Evolutionary conservation across 768 basidiomycete species (phyloP).

Genomic region (Fibroporia radiculosa): DNA sequence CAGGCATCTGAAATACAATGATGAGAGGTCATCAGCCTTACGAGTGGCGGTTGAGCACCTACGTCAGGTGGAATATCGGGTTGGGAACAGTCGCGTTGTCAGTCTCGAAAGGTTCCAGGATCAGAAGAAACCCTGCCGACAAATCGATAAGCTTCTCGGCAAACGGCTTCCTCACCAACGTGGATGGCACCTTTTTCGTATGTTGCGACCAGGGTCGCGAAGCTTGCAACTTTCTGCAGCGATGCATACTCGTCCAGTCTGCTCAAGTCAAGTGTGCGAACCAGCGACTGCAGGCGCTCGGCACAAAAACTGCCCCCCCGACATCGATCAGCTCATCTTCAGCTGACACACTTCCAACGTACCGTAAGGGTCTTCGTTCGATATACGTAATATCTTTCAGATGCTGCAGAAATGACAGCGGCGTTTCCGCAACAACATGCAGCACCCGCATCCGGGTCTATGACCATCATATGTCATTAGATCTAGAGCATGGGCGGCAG

Average conservation of each 20-base stretch:
- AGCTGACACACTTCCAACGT: conserved; percentile 15
- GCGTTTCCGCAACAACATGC: conserved; percentile 98
- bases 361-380: conserved; percentile 88
- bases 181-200: conserved; percentile 79
- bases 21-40: neutral
- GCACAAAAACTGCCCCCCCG: conserved; percentile 74
- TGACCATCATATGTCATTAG: no score
- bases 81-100: conserved; percentile 98
- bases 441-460: conserved; percentile 99
- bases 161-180: neutral
- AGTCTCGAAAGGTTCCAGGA: conserved; percentile 97
- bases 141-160: neutral
- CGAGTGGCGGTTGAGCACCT: conserved; percentile 15
- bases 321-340: conserved; percentile 2
- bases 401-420: conserved; percentile 93
- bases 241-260: conserved; percentile 88
- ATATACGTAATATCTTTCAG: conserved; percentile 99
- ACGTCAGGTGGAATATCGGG: conserved; percentile 98
- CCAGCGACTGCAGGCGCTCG: conserved; percentile 88
- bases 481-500: no score
- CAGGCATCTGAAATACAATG: conserved; percentile 62
- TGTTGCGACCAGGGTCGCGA: conserved; percentile 94
- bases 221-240: conserved; percentile 91
- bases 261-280: conserved; percentile 84
- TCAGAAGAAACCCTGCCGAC: conserved; percentile 79